Conservation (phyloP, 2,329 filamentous ascomycete genomes). For the Hymenoscyphus linearis region DNA sequence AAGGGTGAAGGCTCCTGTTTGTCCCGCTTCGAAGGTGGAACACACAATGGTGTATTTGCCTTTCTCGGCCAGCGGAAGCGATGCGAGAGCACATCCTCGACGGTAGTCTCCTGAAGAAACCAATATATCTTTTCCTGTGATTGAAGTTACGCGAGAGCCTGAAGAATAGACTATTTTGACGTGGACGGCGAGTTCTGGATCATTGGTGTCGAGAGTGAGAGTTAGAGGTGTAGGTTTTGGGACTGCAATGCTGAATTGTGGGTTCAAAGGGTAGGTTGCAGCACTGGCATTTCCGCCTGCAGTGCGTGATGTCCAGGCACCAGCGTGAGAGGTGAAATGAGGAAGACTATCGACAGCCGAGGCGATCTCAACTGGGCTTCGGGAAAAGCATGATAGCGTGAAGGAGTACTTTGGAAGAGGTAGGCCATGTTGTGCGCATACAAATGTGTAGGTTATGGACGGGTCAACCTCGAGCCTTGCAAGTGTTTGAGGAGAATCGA, state of each 20-base stretch:
- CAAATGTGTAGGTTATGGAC: slow-evolving; percentile 49
- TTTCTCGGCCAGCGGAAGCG: slow-evolving; percentile 52
- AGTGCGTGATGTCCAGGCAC: slow-evolving; percentile 71
- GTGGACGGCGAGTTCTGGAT: slow-evolving; percentile 68
- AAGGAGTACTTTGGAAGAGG: slow-evolving; percentile 73
- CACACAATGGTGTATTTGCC: slow-evolving; percentile 85
- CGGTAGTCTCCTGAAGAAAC: slow-evolving; percentile 85
- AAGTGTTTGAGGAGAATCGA: slow-evolving; percentile 89
- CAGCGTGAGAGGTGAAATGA: slow-evolving; percentile 48
- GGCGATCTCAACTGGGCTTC: slow-evolving; percentile 52
- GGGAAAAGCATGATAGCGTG: slow-evolving; percentile 78
- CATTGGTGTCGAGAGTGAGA: slow-evolving; percentile 66
- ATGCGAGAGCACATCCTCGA: slow-evolving; percentile 68
- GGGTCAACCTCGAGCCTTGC: slow-evolving; percentile 60
- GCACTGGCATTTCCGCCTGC: slow-evolving; percentile 81
- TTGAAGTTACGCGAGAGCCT: slow-evolving; percentile 63
- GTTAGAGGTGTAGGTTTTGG: slow-evolving; percentile 55
- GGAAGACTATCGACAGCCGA: slow-evolving; percentile 43
- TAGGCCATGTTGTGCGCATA: slow-evolving; percentile 74
- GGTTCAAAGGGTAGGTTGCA: slow-evolving; percentile 74
- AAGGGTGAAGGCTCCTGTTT: slow-evolving; percentile 69
- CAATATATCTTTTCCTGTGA: slow-evolving; percentile 73
- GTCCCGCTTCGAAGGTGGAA: slow-evolving; percentile 81
- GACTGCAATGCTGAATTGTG: slow-evolving; percentile 70
- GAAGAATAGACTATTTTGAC: slow-evolving; percentile 77